Conservation (phyloP, 495 filamentous ascomycete genomes). For the Daldinia decipiens region DNA sequence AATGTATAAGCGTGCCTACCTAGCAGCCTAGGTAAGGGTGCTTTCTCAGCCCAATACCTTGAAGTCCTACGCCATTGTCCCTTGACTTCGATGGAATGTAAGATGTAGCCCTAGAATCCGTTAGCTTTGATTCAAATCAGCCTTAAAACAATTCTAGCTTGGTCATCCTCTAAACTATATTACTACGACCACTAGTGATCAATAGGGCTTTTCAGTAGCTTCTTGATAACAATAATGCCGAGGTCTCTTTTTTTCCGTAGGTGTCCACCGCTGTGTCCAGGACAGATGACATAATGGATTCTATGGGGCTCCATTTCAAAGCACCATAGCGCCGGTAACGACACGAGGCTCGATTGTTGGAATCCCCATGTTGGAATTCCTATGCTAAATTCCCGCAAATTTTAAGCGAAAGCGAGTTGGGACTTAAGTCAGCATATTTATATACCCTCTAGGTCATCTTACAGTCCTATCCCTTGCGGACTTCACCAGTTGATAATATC, state of each 20-base stretch:
- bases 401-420: not conserved
- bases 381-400: not conserved
- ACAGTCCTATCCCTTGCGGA: not conserved
- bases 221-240: slow-evolving; percentile 1
- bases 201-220: not conserved
- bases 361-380: not conserved
- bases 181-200: slow-evolving; percentile 12
- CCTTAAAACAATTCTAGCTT: slow-evolving; percentile 13
- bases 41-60: not conserved
- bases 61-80: not conserved
- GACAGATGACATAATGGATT: slow-evolving; percentile 6
- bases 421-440: not conserved
- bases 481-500: slow-evolving; percentile 5
- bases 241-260: not conserved
- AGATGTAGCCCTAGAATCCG: not conserved
- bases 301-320: slow-evolving; percentile 9
- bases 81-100: not conserved
- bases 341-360: not conserved
- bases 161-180: not conserved
- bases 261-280: slow-evolving; percentile 3
- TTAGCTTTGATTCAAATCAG: slow-evolving; percentile 24
- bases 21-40: too few species aligned
- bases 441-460: not conserved
- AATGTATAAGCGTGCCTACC: not conserved
- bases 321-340: slow-evolving; percentile 1